Evolutionary conservation across 768 basidiomycete genomes (phyloP).

Genomic region (Strobilomyces confusus): DNA sequence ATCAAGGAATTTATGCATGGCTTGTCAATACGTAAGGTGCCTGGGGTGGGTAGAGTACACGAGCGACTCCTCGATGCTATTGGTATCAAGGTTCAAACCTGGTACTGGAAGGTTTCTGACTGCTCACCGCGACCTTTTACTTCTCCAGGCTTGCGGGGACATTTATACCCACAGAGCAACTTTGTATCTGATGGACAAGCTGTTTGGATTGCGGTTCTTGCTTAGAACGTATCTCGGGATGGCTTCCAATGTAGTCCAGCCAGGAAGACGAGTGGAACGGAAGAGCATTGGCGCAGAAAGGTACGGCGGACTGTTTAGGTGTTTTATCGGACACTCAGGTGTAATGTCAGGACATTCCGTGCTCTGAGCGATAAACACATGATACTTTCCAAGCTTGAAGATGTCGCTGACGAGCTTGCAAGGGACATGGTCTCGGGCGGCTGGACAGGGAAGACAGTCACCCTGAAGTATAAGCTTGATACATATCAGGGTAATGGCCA

Average conservation of each 20-base stretch:
- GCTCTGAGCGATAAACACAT: conserved; percentile 59
- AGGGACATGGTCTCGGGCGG: conserved; percentile 73
- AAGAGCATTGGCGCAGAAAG: conserved; percentile 93
- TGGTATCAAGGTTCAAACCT: conserved; percentile 61
- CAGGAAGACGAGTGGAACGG: conserved; percentile 71
- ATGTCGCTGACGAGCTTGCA: conserved; percentile 78
- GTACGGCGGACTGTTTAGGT: conserved; percentile 32
- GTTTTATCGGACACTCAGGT: not conserved
- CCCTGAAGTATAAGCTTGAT: conserved; percentile 90
- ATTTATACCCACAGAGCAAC: conserved; percentile 71
- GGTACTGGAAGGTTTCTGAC: not conserved
- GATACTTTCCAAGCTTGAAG: conserved; percentile 73
- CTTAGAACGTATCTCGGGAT: conserved; percentile 83
- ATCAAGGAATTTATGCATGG: conserved; percentile 77
- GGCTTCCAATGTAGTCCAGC: conserved; percentile 76
- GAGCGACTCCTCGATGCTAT: conserved; percentile 85
- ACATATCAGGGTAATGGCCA: conserved; percentile 67
- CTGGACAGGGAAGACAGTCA: conserved; percentile 87
- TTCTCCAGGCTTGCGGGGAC: conserved; percentile 78
- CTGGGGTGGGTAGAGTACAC: conserved; percentile 86
- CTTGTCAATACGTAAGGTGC: conserved; percentile 82
- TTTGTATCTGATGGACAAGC: conserved; percentile 81
- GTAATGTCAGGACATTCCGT: conserved; percentile 62
- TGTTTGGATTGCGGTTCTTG: conserved; percentile 74
- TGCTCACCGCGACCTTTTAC: not conserved